A percentile compares a stretch with the other conserved stretches of the same genome.
Conservation (phyloP, 768 basidiomycete genomes). For the Auriscalpium microsporum region DNA sequence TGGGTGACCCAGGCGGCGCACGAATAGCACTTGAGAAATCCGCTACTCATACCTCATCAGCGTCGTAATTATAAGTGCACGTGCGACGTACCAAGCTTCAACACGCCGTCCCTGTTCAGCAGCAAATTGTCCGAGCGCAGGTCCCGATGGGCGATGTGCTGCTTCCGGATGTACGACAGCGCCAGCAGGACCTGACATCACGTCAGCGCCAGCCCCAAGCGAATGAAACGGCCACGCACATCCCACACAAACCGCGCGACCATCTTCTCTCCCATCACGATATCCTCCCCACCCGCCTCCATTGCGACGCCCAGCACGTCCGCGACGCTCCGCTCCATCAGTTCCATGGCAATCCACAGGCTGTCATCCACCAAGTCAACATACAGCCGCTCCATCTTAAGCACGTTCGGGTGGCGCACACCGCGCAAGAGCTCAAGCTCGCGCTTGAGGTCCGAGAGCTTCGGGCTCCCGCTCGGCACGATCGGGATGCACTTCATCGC, state of each 20-base stretch:
- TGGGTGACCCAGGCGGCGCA: constrained; percentile 42
- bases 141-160: constrained; percentile 74
- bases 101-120: constrained; percentile 55
- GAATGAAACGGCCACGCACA: constrained; percentile 36
- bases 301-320: constrained; percentile 59
- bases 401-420: constrained; percentile 51
- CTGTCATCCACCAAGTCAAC: constrained; percentile 47
- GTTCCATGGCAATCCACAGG: constrained; percentile 84
- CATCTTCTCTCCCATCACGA: constrained; percentile 56
- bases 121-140: constrained; percentile 79
- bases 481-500: constrained; percentile 73
- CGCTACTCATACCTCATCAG: constrained; percentile 26
- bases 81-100: constrained; percentile 59
- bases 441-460: constrained; percentile 51
- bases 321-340: constrained; percentile 83
- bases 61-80: no score
- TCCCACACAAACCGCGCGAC: constrained; percentile 72
- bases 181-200: constrained; percentile 49
- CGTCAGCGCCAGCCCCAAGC: not conserved
- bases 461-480: constrained; percentile 46
- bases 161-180: constrained; percentile 54
- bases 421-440: constrained; percentile 55
- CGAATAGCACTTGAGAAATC: constrained; percentile 76
- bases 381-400: constrained; percentile 63
- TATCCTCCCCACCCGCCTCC: constrained; percentile 60